Base-by-base conservation (phyloP, 352 stramenopile species). In the Phytophthora colocasiae region DNA sequence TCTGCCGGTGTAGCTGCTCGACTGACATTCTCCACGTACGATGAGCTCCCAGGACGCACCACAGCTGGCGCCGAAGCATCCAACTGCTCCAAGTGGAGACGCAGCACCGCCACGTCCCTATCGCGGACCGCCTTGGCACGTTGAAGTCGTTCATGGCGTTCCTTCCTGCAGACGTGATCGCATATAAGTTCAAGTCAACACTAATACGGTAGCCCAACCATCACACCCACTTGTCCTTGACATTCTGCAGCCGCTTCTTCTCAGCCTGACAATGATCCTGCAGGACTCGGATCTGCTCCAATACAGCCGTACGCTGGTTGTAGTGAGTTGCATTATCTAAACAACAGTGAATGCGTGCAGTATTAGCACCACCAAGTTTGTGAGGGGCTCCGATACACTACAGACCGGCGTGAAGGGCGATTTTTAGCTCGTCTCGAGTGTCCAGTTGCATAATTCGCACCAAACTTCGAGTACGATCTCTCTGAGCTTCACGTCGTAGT, bases 381-480 rank as follows among this genome's bases (percentile, higher is more conserved):
- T 34, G 31, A 36, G 31, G 9, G 31, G 31, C 31, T 12, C 31
- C 31, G 8, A 26, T 19, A 7, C n/a, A 12, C 34, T 3, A 44
- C 62, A 15, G 53, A 90, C 79, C 70, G 19, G 75, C 69, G 29
- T 87, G 77, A 1, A 39, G 31, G 5, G 50, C 64, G 34, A 88
- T 63, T 41, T 57, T 66, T 17, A 34, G 36, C 39, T 73, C 63
- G 58, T 88, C 77, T 1, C 52, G 54, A 12, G 70, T 73, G 29
- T 87, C 77, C n/a, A 87, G 55, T 19, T 86, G 78, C 69, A 80
- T 75, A 50, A 90, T 46, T 10, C 80, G 72, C 50, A 86, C 59
- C 24, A 89, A 47, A 47, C 75, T 81, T n/a, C 77, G 77, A 49
- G 79, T 90, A 40, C 52, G 63, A 3, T 83, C 63, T 15, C 66